These are phyloP conservation scores for Phlyctochytrium bullatum DNA, from an alignment of 192 early-diverging fungal species.

Conservation along the genomic window DNA sequence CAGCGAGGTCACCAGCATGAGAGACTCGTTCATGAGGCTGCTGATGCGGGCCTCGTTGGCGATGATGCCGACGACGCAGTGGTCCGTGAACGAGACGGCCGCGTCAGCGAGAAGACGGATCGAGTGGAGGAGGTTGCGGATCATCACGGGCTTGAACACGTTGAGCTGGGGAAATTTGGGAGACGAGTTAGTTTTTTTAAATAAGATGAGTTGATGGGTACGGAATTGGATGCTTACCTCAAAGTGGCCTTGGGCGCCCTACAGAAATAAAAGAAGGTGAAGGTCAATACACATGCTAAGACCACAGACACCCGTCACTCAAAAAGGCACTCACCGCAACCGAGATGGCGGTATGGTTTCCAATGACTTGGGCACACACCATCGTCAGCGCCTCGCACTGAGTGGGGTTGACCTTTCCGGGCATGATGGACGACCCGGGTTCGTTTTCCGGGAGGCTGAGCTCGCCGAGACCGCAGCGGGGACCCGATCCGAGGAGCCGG, in stretches of 20 bases:
- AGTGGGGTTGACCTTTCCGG: conserved; percentile 98
- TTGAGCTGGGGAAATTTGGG: conserved; percentile 64
- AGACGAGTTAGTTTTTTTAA: not conserved
- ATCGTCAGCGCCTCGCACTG: conserved; percentile 99
- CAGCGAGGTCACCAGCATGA: conserved; percentile 98
- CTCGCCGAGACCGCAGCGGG: conserved; percentile 97
- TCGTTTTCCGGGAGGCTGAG: conserved; percentile 97
- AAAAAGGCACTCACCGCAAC: no score
- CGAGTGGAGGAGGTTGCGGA: conserved; percentile 96
- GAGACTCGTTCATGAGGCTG: conserved; percentile 81
- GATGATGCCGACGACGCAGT: conserved; percentile 94
- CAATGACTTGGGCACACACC: conserved; percentile 98
- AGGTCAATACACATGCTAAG: no score
- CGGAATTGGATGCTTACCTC: conserved; percentile 51
- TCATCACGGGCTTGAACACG: conserved; percentile 99
- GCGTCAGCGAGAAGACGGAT: conserved; percentile 85
- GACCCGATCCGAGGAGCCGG: conserved; percentile 91
- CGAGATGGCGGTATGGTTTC: conserved; percentile 93
- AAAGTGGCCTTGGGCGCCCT: conserved; percentile 97
- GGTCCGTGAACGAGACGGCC: conserved; percentile 86
- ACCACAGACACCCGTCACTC: no score
- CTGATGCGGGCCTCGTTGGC: conserved; percentile 91
- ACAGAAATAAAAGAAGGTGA: no score
- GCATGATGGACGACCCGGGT: conserved; percentile 99
- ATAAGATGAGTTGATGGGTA: not conserved